Percentiles rank a stretch among this genome's conserved stretches.
phyloP scores from a whole-genome alignment of 2,329 filamentous ascomycete species.

The Penicillium sp. region DNA sequence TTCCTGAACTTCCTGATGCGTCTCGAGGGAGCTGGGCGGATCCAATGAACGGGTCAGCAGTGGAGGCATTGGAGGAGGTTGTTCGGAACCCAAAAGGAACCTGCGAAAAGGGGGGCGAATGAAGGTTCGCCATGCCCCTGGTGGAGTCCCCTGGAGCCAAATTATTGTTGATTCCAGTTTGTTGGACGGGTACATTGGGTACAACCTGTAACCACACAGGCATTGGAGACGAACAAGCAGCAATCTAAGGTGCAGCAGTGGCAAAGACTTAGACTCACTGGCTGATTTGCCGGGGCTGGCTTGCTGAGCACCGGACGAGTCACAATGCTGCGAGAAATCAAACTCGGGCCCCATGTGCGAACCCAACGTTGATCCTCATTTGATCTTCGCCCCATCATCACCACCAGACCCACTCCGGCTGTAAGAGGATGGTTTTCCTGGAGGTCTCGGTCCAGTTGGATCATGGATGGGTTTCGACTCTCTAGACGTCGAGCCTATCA shows the following conservation, averaged over 20 bases:
- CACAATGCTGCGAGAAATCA: neutral
- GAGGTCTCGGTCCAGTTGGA: neutral
- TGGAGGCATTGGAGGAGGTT: conserved; percentile 1
- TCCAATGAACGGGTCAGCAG: conserved; percentile 1
- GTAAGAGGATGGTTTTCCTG: neutral
- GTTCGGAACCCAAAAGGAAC: conserved; percentile 6
- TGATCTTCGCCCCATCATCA: conserved; percentile 1
- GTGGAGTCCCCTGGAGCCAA: conserved; percentile 1
- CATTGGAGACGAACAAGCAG: neutral
- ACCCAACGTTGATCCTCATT: conserved; percentile 14
- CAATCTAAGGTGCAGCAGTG: neutral
- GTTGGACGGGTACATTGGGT: too few species aligned
- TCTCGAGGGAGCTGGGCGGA: conserved; percentile 7
- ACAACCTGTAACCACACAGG: too few species aligned
- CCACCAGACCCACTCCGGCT: neutral
- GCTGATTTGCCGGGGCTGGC: neutral
- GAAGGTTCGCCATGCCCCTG: neutral
- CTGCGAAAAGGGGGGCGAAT: conserved; percentile 7
- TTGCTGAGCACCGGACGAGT: neutral
- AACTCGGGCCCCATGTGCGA: conserved; percentile 1
- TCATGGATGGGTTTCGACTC: neutral
- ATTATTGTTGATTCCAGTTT: neutral
- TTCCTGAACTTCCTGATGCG: conserved; percentile 11
- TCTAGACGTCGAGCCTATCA: neutral
- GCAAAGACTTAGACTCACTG: neutral